Evolutionary conservation across 2,329 filamentous ascomycete genomes (phyloP).

Genomic region (Neocucurbitaria cava): DNA sequence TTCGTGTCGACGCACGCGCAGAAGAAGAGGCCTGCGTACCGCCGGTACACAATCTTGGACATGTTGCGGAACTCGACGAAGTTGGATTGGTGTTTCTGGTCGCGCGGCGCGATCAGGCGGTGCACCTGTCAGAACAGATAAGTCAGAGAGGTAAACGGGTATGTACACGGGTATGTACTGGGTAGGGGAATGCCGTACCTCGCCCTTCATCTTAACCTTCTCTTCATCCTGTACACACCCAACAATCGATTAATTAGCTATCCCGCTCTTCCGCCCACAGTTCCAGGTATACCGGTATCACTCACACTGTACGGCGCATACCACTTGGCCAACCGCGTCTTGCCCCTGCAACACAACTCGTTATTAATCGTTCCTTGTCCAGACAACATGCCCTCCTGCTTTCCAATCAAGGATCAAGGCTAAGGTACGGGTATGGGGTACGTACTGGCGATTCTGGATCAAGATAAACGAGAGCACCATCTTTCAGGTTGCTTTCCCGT

Average conservation of each 20-base stretch:
- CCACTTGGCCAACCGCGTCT: constrained; percentile 98
- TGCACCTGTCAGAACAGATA: constrained; percentile 71
- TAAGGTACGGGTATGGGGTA: neutral
- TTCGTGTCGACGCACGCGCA: constrained; percentile 99
- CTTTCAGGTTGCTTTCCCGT: constrained; percentile 19
- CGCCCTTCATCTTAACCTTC: constrained; percentile 98
- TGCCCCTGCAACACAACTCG: constrained; percentile 82
- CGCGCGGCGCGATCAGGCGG: constrained; percentile 93
- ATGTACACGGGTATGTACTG: neutral
- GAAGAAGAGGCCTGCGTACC: constrained; percentile 98
- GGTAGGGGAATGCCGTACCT: constrained; percentile 68
- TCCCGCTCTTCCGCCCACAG: neutral
- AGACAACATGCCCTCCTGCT: too few species aligned
- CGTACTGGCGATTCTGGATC: constrained; percentile 86
- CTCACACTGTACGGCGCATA: constrained; percentile 90
- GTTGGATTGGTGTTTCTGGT: constrained; percentile 99
- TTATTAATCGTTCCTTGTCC: too few species aligned
- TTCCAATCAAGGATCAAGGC: constrained; percentile 1
- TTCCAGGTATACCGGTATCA: constrained; percentile 11
- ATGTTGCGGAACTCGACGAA: constrained; percentile 93
- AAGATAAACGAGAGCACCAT: constrained; percentile 85
- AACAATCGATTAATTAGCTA: constrained; percentile 28
- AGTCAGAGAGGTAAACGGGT: neutral
- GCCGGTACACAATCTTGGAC: constrained; percentile 93
- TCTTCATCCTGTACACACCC: constrained; percentile 83